phyloP scores from a whole-genome alignment of 768 basidiomycete genomes.

The Exidia glandulosa region DNA sequence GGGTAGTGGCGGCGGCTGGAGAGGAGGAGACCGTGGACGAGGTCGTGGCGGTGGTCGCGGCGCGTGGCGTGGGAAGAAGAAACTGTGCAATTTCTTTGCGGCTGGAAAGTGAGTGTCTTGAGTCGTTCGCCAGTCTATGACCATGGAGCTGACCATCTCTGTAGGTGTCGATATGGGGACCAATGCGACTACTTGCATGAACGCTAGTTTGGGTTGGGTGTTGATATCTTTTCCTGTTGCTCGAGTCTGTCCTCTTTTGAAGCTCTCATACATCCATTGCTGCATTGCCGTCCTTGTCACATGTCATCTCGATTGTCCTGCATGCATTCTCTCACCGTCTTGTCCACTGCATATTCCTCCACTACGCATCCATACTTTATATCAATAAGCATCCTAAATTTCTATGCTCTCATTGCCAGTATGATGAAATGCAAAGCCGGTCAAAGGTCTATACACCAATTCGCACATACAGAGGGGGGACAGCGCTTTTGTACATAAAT shows the following conservation, averaged over 20 bases:
- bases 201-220: slow-evolving; percentile 4
- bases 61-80: slow-evolving; percentile 59
- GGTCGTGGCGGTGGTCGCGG: slow-evolving; percentile 40
- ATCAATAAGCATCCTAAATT: not conserved
- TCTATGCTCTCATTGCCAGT: not conserved
- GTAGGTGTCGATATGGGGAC: slow-evolving; percentile 81
- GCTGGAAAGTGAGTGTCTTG: slow-evolving; percentile 80
- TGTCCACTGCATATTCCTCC: no score
- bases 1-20: slow-evolving; percentile 22
- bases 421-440: not conserved
- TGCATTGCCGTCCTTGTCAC: not conserved
- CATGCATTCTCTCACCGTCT: no score
- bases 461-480: not conserved
- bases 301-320: no score
- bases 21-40: slow-evolving; percentile 45
- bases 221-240: not conserved
- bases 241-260: not conserved
- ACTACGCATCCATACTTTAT: not conserved
- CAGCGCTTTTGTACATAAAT: slow-evolving; percentile 1
- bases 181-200: slow-evolving; percentile 80
- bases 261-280: not conserved
- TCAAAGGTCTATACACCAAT: not conserved
- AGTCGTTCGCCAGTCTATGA: slow-evolving; percentile 22
- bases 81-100: slow-evolving; percentile 83
- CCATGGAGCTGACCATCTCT: slow-evolving; percentile 29